A percentile compares a stretch with the other conserved stretches of the same genome.
These are phyloP conservation scores for Exophiala lecanii-corni DNA, from an alignment of 2,329 filamentous ascomycete species.

Conservation along the genomic window DNA sequence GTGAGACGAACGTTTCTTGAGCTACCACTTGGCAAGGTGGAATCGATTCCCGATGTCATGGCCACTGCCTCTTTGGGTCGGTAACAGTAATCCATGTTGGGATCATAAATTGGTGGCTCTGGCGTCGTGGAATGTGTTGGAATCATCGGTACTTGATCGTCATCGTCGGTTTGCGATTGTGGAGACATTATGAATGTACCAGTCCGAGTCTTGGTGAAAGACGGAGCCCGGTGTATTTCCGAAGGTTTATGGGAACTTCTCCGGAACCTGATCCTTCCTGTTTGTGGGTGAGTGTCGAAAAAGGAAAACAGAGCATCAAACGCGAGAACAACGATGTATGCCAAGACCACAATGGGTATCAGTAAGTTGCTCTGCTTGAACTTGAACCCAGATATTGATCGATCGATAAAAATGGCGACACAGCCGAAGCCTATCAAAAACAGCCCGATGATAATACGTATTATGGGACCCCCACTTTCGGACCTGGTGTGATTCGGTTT, in stretches of 20 bases:
- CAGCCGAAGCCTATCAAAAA: neutral
- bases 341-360: neutral
- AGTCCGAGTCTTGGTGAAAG: neutral
- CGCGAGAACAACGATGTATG: neutral
- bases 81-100: neutral
- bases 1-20: neutral
- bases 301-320: neutral
- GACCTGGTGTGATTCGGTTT: neutral
- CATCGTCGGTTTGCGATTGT: neutral
- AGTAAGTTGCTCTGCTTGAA: neutral
- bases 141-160: neutral
- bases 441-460: neutral
- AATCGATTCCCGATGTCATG: neutral
- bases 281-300: neutral
- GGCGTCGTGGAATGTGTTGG: neutral
- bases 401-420: neutral
- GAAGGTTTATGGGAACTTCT: neutral
- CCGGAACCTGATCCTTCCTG: neutral
- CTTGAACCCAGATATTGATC: neutral
- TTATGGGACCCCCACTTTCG: neutral
- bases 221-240: neutral
- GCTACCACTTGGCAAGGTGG: neutral
- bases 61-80: neutral
- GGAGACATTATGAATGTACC: neutral
- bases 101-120: neutral